Percentiles rank a stretch among this genome's conserved stretches.
phyloP scores from a whole-genome alignment of 768 basidiomycete genomes.

The Termitomyces eurrhizus region DNA sequence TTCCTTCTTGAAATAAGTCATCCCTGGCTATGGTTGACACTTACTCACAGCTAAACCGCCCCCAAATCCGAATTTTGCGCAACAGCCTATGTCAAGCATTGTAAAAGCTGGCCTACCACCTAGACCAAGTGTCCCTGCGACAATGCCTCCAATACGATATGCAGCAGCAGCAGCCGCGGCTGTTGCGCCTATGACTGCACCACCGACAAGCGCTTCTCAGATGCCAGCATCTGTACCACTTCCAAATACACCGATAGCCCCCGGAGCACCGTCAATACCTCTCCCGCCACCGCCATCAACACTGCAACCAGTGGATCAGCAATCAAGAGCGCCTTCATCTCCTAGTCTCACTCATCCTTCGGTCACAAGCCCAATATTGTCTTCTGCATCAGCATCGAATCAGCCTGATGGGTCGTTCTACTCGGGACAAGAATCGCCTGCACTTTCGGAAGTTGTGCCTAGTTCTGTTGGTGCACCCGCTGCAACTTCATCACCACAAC shows the following conservation, averaged over 20 bases:
- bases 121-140: conserved; percentile 50
- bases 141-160: conserved; percentile 81
- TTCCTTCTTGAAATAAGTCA: conserved; percentile 2
- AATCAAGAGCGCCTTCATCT: conserved; percentile 53
- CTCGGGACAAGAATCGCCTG: conserved; percentile 69
- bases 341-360: conserved; percentile 87
- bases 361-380: conserved; percentile 76
- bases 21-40: conserved; percentile 8
- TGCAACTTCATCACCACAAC: conserved; percentile 60
- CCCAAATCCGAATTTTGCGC: conserved; percentile 68
- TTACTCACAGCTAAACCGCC: conserved; percentile 58
- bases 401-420: conserved; percentile 68
- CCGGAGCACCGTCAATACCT: conserved; percentile 38
- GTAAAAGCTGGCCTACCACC: conserved; percentile 67
- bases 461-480: conserved; percentile 40
- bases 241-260: conserved; percentile 31
- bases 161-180: conserved; percentile 84
- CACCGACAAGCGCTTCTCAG: conserved; percentile 30
- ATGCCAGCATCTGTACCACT: conserved; percentile 35
- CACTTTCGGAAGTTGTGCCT: conserved; percentile 61
- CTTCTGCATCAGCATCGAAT: conserved; percentile 65
- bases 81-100: conserved; percentile 72
- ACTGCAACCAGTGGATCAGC: conserved; percentile 30
- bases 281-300: conserved; percentile 28
- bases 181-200: conserved; percentile 29